These are phyloP conservation scores for Aureobasidium sp. DNA, from an alignment of 2,329 filamentous ascomycete genomes.

Conservation along the genomic window DNA sequence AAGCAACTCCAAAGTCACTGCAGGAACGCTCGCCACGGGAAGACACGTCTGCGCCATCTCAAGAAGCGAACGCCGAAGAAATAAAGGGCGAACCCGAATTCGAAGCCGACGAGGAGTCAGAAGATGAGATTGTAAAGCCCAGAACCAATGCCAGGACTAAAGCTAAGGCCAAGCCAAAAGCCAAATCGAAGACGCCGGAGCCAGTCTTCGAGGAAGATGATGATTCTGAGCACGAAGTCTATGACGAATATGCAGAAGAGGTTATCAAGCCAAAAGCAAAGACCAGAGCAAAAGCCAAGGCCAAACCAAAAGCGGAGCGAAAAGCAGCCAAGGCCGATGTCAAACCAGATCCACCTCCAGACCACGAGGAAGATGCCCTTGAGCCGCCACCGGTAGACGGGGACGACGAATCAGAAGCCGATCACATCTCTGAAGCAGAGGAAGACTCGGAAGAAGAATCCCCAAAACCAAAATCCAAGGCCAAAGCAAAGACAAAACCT, in stretches of 20 bases:
- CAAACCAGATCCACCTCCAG: neutral
- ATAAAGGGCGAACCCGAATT: neutral
- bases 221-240: neutral
- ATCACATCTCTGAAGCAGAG: neutral
- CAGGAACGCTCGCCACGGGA: neutral
- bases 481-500: neutral
- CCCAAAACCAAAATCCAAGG: neutral
- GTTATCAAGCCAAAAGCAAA: neutral
- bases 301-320: neutral
- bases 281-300: neutral
- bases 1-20: neutral
- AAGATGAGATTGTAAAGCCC: neutral
- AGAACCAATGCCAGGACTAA: neutral
- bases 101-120: neutral
- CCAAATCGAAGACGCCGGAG: neutral
- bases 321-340: neutral
- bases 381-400: neutral
- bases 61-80: neutral
- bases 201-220: neutral
- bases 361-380: neutral
- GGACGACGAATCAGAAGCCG: neutral
- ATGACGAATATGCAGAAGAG: neutral
- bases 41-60: neutral
- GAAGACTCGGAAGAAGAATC: slow-evolving; percentile 2
- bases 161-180: neutral